Conservation (phyloP, 345 rosid species). For the Syzygium aromaticum region DNA sequence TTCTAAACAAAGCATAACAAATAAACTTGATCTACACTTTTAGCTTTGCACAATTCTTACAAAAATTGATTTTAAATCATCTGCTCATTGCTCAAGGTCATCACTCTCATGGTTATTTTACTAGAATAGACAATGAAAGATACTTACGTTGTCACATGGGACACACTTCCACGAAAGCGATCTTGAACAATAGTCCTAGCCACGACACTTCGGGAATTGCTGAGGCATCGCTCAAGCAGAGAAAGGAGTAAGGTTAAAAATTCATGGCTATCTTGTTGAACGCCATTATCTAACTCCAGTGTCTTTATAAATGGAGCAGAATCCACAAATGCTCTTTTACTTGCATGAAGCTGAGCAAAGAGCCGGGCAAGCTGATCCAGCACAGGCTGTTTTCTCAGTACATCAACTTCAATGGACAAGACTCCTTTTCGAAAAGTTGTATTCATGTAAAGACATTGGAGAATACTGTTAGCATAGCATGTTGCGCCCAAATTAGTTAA, state of each 20-base stretch:
- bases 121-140: background rate
- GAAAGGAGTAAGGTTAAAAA: conserved; percentile 86
- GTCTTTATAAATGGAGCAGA: conserved; percentile 92
- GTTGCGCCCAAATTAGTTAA: conserved; percentile 93
- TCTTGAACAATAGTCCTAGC: conserved; percentile 83
- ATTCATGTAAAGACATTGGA: conserved; percentile 89
- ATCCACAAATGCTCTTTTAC: conserved; percentile 78
- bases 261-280: conserved; percentile 98
- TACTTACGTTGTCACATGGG: conserved; percentile 94
- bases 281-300: conserved; percentile 85
- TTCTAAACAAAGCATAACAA: background rate
- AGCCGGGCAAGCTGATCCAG: conserved; percentile 82
- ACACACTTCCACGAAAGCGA: conserved; percentile 95
- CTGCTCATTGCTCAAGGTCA: background rate
- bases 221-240: conserved; percentile 82
- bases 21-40: background rate
- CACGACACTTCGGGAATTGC: conserved; percentile 48
- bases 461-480: conserved; percentile 96
- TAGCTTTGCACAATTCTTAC: background rate
- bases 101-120: background rate
- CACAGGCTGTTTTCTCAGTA: conserved; percentile 67
- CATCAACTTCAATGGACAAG: conserved; percentile 73
- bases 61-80: background rate
- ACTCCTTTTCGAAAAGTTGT: conserved; percentile 67
- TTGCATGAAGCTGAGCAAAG: conserved; percentile 76